Conservation (phyloP, 2,329 filamentous ascomycete species). For the Neurospora sp. region DNA sequence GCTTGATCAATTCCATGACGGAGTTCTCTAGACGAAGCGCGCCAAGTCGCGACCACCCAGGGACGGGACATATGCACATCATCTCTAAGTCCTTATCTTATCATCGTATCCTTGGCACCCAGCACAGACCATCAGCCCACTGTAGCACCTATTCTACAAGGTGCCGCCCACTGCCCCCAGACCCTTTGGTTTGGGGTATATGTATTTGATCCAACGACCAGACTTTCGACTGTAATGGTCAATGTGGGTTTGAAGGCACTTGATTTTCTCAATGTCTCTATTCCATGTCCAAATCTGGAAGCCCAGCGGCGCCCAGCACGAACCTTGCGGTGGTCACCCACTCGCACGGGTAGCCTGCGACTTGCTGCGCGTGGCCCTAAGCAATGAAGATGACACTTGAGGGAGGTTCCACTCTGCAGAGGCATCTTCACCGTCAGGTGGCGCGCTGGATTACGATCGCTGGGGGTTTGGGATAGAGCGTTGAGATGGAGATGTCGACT, state of each 20-base stretch:
- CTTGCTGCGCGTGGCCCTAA: conserved; percentile 48
- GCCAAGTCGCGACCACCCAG: background rate
- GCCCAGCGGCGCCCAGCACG: conserved; percentile 53
- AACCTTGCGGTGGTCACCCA: conserved; percentile 56
- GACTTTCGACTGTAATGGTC: conserved; percentile 50
- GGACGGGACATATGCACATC: background rate
- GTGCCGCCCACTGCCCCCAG: background rate
- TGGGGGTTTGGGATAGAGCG: conserved; percentile 46
- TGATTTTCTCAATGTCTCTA: conserved; percentile 35
- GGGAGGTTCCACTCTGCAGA: conserved; percentile 66
- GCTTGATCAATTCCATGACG: background rate
- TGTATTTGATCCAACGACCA: conserved; percentile 1
- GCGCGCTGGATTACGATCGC: conserved; percentile 58
- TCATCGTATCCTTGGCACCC: background rate
- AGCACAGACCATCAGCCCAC: background rate
- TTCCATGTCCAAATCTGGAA: conserved; percentile 47
- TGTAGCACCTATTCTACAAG: background rate
- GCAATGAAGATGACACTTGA: conserved; percentile 61
- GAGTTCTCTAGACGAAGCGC: background rate
- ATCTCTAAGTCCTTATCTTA: background rate
- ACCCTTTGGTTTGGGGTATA: conserved; percentile 6
- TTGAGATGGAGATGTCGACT: conserved; percentile 47
- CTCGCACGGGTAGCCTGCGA: conserved; percentile 60
- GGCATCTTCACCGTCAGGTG: conserved; percentile 59
- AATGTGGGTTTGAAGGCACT: conserved; percentile 45